Base-by-base conservation (phyloP, 768 basidiomycete species). In the Jaapia argillacea region DNA sequence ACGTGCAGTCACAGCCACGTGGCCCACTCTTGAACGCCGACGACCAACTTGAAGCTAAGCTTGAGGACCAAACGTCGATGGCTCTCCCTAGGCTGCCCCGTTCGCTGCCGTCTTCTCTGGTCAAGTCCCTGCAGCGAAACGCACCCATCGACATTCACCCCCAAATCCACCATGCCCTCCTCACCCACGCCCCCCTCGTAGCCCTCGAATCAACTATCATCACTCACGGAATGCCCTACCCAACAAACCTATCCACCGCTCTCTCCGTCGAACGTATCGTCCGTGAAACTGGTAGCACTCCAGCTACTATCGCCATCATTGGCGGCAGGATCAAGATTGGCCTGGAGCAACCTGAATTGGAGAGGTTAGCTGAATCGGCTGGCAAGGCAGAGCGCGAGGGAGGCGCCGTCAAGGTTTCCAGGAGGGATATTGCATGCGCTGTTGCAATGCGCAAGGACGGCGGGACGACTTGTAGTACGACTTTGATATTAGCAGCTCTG, bases 141-240 rank as follows among this genome's bases (percentile, higher is more conserved):
- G 50, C 54, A 10, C 60, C 60, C 20, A 51, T 90, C 7, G 86
- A 90, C 59, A 57, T 90, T 24, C 81, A 83, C 42, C 82, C 85
- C 6, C 92, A 98, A 59, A 81, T 97, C 24, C 66, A 82, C 49
- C 74, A 92, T 44, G 92, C 93, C 3, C 69, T 94, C 18, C 66
- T 70, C 3, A 64, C 69, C 33, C 65, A 70, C 6, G 67, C 65
- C 48, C 79, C 91, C 16, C 69, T 97, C 36, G 90, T 97, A 7
- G 92, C 93, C 10, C 75, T 98, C 7, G 94, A 98, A 59, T 88
- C 85, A 2, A 82, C 94, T 1, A 75, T 98, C 42, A 79, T 96
- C 46, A 92, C 92, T 1, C 90, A 97, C 68, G 94, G 91, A 16
- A 78, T 94, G 65, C 88, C 90, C 0, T 78, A 78, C 50, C 91